Percentiles rank a stretch among this genome's conserved stretches.
Conservation (phyloP, 306 rosid species). For the Dryas octopetala region DNA sequence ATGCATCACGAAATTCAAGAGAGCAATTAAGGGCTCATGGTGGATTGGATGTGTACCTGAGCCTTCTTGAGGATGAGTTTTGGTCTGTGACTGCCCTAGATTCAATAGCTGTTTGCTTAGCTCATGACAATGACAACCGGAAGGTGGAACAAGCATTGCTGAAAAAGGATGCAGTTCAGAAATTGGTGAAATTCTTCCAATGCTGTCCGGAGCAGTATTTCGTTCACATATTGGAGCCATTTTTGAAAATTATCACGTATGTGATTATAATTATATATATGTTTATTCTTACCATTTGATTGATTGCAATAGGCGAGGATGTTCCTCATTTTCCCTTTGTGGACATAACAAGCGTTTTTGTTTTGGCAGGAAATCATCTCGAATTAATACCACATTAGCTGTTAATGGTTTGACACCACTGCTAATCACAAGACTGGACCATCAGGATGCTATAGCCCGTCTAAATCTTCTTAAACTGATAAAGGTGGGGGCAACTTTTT, state of each 20-base stretch:
- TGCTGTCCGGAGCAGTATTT: slow-evolving; percentile 94
- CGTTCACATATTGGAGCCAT: slow-evolving; percentile 95
- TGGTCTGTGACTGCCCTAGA: slow-evolving; percentile 99
- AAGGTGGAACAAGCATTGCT: slow-evolving; percentile 94
- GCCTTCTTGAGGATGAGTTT: slow-evolving; percentile 89
- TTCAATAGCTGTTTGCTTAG: slow-evolving; percentile 94
- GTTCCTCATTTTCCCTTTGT: slow-evolving; percentile 10
- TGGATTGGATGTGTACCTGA: slow-evolving; percentile 93
- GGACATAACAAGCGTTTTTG: slow-evolving; percentile 12
- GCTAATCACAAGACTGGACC: slow-evolving; percentile 92
- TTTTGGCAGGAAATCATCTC: slow-evolving; percentile 84
- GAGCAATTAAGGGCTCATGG: slow-evolving; percentile 99
- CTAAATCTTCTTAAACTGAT: slow-evolving; percentile 95
- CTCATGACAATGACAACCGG: slow-evolving; percentile 90
- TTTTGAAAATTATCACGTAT: slow-evolving; percentile 97
- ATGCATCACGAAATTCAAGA: slow-evolving; percentile 97
- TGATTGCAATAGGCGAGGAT: neutral
- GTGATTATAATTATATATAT: slow-evolving; percentile 21
- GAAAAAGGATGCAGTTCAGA: slow-evolving; percentile 93
- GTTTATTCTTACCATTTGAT: no score
- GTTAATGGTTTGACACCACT: slow-evolving; percentile 95
- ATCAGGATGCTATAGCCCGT: slow-evolving; percentile 98
- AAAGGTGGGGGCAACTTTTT: slow-evolving; percentile 48
- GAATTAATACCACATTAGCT: slow-evolving; percentile 93
- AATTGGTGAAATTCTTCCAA: slow-evolving; percentile 95